These are phyloP conservation scores for Thelephora terrestris DNA, from an alignment of 1,284 basidiomycete genomes.

Conservation along the genomic window DNA sequence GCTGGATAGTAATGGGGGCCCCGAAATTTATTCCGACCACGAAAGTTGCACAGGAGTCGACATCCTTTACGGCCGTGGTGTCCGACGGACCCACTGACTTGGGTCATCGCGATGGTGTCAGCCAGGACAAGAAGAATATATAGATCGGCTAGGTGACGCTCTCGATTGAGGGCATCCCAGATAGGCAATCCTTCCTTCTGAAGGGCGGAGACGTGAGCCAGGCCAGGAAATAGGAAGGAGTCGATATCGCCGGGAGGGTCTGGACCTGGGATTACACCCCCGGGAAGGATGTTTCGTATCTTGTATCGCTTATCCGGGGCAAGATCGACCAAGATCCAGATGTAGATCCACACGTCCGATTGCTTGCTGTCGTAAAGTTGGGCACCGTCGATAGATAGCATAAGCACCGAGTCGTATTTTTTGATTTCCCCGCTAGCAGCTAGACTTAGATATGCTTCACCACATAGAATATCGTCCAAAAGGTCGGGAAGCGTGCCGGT, in stretches of 20 bases:
- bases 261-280: slow-evolving; percentile 2
- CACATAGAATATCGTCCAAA: too few species aligned
- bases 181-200: slow-evolving; percentile 12
- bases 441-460: neutral
- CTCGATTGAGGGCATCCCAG: slow-evolving; percentile 17
- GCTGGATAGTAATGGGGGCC: slow-evolving; percentile 23
- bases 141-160: slow-evolving; percentile 7
- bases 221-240: too few species aligned
- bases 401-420: slow-evolving; percentile 5
- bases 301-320: too few species aligned
- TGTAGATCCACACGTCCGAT: too few species aligned
- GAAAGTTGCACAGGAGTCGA: slow-evolving; percentile 21
- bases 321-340: slow-evolving; percentile 2
- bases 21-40: slow-evolving; percentile 22
- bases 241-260: slow-evolving; percentile 2
- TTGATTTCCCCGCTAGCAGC: neutral
- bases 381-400: too few species aligned
- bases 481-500: too few species aligned
- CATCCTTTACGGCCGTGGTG: slow-evolving; percentile 26
- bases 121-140: slow-evolving; percentile 14
- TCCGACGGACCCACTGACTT: slow-evolving; percentile 24
- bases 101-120: slow-evolving; percentile 16
- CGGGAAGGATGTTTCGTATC: too few species aligned
- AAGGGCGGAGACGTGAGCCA: slow-evolving; percentile 16
- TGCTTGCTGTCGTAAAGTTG: too few species aligned